A percentile compares a stretch with the other conserved stretches of the same genome.
Conservation (phyloP, 2,329 filamentous ascomycete genomes). For the Colletotrichum caudatum region DNA sequence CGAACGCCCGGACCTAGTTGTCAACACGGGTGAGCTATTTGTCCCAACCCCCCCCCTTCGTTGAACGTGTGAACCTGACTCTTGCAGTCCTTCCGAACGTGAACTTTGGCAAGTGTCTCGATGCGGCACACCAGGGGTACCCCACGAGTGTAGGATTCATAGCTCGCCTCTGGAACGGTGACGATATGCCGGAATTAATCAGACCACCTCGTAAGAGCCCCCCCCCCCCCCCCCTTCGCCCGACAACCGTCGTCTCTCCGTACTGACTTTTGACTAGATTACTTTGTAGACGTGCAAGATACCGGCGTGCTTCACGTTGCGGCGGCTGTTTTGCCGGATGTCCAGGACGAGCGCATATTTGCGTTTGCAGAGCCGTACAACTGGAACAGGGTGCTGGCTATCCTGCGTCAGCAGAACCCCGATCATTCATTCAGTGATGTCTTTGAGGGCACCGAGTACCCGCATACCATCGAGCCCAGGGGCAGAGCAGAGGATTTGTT, state of each 20-base stretch:
- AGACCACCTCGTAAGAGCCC: not conserved
- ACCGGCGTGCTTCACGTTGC: conserved; percentile 64
- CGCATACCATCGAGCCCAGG: not conserved
- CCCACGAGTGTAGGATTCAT: conserved; percentile 44
- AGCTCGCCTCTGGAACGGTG: conserved; percentile 44
- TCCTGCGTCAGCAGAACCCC: conserved; percentile 44
- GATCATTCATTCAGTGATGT: conserved; percentile 42
- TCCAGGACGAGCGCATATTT: conserved; percentile 64
- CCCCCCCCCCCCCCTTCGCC: not conserved
- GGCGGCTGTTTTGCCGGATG: conserved; percentile 60
- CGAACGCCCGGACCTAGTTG: conserved; percentile 40
- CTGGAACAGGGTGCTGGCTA: conserved; percentile 55
- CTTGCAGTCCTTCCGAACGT: conserved; percentile 48
- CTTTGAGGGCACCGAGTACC: conserved; percentile 40
- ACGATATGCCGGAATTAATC: not conserved
- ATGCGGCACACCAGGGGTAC: conserved; percentile 41
- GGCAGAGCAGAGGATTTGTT: not conserved
- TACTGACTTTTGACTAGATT: conserved; percentile 56
- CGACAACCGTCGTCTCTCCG: conserved; percentile 49
- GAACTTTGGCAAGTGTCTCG: conserved; percentile 45
- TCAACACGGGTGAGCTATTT: conserved; percentile 18
- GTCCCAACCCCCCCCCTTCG: not conserved
- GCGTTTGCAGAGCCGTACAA: conserved; percentile 61
- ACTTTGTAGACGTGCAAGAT: conserved; percentile 62
- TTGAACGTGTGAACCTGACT: conserved; percentile 46